Evolutionary conservation across 768 basidiomycete genomes (phyloP).

Genomic region (Hypsizygus marmoreus): DNA sequence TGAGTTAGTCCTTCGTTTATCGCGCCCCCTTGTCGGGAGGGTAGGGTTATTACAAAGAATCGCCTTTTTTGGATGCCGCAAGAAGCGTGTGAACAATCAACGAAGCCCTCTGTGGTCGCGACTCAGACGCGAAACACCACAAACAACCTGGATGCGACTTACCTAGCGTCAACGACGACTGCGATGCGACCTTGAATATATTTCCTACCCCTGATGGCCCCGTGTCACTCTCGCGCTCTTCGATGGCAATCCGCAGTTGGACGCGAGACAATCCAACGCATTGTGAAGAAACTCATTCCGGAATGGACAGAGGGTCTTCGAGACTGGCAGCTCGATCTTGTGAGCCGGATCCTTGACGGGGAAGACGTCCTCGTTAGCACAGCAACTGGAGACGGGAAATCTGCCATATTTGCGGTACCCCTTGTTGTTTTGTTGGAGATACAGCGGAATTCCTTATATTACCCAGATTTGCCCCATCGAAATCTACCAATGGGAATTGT

Average conservation of each 20-base stretch:
- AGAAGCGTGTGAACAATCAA: neutral
- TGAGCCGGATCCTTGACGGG: slow-evolving; percentile 15
- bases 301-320: slow-evolving; percentile 18
- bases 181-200: neutral
- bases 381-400: slow-evolving; percentile 14
- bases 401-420: slow-evolving; percentile 15
- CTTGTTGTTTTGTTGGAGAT: slow-evolving; percentile 14
- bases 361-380: slow-evolving; percentile 9
- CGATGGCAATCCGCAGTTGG: slow-evolving; percentile 15
- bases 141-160: no score
- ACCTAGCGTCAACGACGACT: no score
- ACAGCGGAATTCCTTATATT: slow-evolving; percentile 4
- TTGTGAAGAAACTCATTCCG: slow-evolving; percentile 16
- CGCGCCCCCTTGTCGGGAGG: neutral
- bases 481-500: slow-evolving; percentile 18
- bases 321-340: slow-evolving; percentile 12
- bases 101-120: slow-evolving; percentile 6
- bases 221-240: neutral
- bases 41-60: slow-evolving; percentile 9
- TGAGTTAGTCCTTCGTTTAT: slow-evolving; percentile 8
- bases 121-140: no score
- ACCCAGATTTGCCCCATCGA: slow-evolving; percentile 16
- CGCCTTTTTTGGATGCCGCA: neutral
- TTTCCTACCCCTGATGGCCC: neutral
- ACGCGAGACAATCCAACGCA: slow-evolving; percentile 11